Evolutionary conservation across 2,329 filamentous ascomycete species (phyloP).

Genomic region (Microcyclosporella mali): DNA sequence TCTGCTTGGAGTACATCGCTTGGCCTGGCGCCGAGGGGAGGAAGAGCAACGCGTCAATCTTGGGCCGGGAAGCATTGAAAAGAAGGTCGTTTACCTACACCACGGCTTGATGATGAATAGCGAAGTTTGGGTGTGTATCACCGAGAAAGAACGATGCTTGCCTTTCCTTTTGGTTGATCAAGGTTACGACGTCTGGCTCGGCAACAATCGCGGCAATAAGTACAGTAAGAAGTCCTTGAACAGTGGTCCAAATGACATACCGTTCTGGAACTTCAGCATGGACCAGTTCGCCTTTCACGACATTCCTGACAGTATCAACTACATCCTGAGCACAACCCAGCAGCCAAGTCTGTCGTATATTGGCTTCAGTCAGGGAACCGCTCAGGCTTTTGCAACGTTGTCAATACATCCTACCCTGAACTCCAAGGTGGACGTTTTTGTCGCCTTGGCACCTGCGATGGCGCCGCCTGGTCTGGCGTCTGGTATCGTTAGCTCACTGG

Average conservation of each 20-base stretch:
- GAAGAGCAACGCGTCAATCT: conserved; percentile 72
- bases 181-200: conserved; percentile 96
- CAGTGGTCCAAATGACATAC: conserved; percentile 63
- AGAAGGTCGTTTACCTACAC: conserved; percentile 88
- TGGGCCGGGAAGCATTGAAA: conserved; percentile 60
- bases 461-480: conserved; percentile 85
- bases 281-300: conserved; percentile 98
- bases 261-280: conserved; percentile 97
- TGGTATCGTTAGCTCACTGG: conserved; percentile 82
- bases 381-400: conserved; percentile 89
- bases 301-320: conserved; percentile 89
- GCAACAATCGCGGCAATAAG: conserved; percentile 97
- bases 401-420: conserved; percentile 91
- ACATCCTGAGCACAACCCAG: conserved; percentile 76
- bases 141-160: conserved; percentile 75
- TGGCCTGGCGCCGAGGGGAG: conserved; percentile 77
- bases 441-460: conserved; percentile 94
- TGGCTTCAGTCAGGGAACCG: conserved; percentile 94
- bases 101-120: conserved; percentile 98
- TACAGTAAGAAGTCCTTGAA: conserved; percentile 93
- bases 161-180: conserved; percentile 83
- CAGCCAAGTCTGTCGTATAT: conserved; percentile 88
- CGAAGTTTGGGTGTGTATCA: conserved; percentile 94
- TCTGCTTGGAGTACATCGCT: conserved; percentile 78
- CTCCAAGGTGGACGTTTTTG: conserved; percentile 89